Conservation (phyloP, 2,329 filamentous ascomycete species). For the Diaporthe capsici region DNA sequence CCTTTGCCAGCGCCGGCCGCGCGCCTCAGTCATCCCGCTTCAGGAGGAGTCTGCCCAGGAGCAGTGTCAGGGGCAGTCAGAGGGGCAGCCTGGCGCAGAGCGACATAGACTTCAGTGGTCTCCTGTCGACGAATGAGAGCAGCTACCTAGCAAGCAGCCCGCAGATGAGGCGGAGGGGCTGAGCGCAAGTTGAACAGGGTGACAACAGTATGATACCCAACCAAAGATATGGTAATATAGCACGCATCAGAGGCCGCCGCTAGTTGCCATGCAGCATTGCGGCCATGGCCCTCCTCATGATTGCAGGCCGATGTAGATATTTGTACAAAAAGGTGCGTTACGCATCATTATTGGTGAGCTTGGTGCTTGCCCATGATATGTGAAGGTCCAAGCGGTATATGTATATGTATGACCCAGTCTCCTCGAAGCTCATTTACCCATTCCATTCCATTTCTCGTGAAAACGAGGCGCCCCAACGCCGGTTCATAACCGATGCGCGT, state of each 20-base stretch:
- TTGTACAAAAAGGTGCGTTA: constrained; percentile 32
- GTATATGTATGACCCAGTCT: constrained; percentile 14
- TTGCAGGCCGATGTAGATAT: constrained; percentile 5
- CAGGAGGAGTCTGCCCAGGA: constrained; percentile 41
- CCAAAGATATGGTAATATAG: not conserved
- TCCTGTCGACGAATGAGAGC: constrained; percentile 70
- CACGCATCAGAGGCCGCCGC: not conserved
- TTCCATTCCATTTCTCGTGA: constrained; percentile 9
- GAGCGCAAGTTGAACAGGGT: not conserved
- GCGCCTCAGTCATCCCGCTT: constrained; percentile 38
- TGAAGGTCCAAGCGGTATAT: constrained; percentile 15
- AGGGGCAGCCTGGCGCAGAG: constrained; percentile 54
- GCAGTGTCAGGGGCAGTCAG: constrained; percentile 38
- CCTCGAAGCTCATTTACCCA: constrained; percentile 17
- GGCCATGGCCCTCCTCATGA: not conserved
- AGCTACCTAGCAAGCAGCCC: constrained; percentile 70
- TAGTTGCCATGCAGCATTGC: not conserved
- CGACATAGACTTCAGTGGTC: constrained; percentile 68
- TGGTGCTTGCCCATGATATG: constrained; percentile 1
- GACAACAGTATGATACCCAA: constrained; percentile 36
- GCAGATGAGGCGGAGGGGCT: constrained; percentile 54
- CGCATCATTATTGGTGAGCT: constrained; percentile 37
- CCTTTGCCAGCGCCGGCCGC: constrained; percentile 41
- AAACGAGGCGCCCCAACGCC: constrained; percentile 37
- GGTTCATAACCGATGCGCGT: constrained; percentile 27